Percentiles rank a stretch among this genome's conserved stretches.
These are phyloP conservation scores for Rhytidhysteron rufulum DNA, from an alignment of 2,329 filamentous ascomycete species.

Conservation along the genomic window DNA sequence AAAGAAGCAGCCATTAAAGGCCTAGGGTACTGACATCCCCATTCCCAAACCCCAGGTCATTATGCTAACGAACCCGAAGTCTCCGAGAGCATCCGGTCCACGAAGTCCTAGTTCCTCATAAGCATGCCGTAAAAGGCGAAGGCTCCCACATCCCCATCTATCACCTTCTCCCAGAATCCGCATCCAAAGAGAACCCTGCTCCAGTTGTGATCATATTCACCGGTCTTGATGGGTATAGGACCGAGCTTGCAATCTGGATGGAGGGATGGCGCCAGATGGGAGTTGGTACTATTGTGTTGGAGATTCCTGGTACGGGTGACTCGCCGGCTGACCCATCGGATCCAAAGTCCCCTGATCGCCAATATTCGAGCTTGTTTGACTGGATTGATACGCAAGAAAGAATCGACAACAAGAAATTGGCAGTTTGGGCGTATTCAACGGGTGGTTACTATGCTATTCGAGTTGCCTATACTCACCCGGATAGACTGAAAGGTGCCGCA, in stretches of 20 bases:
- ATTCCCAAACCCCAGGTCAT: neutral
- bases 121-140: constrained; percentile 48
- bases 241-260: constrained; percentile 52
- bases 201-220: constrained; percentile 56
- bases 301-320: constrained; percentile 58
- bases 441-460: constrained; percentile 58
- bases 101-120: constrained; percentile 61
- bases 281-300: constrained; percentile 49
- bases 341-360: constrained; percentile 48
- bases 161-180: constrained; percentile 55
- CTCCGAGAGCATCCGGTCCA: constrained; percentile 51
- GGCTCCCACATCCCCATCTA: constrained; percentile 60
- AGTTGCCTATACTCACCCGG: constrained; percentile 54
- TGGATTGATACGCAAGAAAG: constrained; percentile 48
- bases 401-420: constrained; percentile 47
- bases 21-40: constrained; percentile 20
- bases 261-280: constrained; percentile 48
- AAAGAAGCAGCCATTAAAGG: constrained; percentile 62
- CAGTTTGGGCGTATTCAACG: constrained; percentile 56
- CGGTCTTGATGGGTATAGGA: constrained; percentile 57
- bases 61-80: constrained; percentile 3
- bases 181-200: constrained; percentile 40
- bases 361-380: constrained; percentile 52
- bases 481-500: constrained; percentile 50
- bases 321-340: constrained; percentile 49